Conservation (phyloP, 345 rosid genomes). For the Eucalyptus cloeziana region DNA sequence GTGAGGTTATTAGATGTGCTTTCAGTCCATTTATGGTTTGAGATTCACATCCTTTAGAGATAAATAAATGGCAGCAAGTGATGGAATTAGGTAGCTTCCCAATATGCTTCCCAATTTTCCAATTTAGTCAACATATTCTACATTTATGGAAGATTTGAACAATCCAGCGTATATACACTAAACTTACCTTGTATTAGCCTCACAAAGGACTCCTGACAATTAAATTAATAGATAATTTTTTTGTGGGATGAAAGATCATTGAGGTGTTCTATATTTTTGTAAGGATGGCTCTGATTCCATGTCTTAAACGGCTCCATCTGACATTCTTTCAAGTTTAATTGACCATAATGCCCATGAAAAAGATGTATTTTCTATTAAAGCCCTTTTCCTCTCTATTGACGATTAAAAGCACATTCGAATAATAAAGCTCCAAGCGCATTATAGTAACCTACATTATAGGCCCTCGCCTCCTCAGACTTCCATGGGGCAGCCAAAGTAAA, state of each 20-base stretch:
- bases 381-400: neutral
- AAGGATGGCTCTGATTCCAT: neutral
- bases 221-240: neutral
- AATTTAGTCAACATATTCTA: neutral
- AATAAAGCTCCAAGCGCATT: neutral
- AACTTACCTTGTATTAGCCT: neutral
- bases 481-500: neutral
- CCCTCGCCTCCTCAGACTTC: neutral
- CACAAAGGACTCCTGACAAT: neutral
- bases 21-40: neutral
- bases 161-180: neutral
- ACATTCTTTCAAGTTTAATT: neutral
- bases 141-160: neutral
- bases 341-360: neutral
- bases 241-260: neutral
- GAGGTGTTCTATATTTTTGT: neutral
- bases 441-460: neutral
- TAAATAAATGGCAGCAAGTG: neutral
- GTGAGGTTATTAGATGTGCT: neutral
- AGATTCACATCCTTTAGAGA: neutral
- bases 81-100: neutral
- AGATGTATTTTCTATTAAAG: neutral
- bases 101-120: neutral
- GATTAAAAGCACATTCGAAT: neutral
- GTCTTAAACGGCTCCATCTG: neutral